These are phyloP conservation scores for Colletotrichum liriopes DNA, from an alignment of 2,329 filamentous ascomycete genomes.

Conservation along the genomic window DNA sequence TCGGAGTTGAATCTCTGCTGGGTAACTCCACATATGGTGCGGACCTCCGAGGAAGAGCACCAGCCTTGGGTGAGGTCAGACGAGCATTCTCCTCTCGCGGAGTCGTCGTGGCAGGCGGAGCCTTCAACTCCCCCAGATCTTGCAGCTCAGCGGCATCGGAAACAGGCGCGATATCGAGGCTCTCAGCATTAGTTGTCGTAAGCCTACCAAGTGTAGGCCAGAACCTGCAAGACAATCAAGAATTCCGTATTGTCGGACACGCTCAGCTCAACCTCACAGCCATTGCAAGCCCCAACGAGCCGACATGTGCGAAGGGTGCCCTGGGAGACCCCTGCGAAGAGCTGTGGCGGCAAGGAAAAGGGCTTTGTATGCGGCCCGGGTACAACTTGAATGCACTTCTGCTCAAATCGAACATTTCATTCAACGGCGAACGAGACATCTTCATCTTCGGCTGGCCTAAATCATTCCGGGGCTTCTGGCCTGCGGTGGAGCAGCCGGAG, in stretches of 20 bases:
- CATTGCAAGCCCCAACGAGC: conserved; percentile 43
- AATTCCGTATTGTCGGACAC: conserved; percentile 52
- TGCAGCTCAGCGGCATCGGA: conserved; percentile 63
- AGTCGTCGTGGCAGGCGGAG: conserved; percentile 65
- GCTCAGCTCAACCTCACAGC: conserved; percentile 46
- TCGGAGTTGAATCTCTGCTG: conserved; percentile 59
- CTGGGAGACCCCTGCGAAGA: conserved; percentile 55
- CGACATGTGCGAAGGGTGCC: conserved; percentile 51
- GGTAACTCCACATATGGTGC: conserved; percentile 56
- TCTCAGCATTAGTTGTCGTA: conserved; percentile 66
- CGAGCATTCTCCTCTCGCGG: conserved; percentile 55
- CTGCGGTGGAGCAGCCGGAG: conserved; percentile 20
- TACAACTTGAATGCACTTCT: conserved; percentile 18
- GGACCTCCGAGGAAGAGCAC: conserved; percentile 53
- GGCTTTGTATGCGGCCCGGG: conserved; percentile 44
- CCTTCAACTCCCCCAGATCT: conserved; percentile 62
- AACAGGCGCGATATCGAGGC: conserved; percentile 55
- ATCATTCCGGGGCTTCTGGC: conserved; percentile 56
- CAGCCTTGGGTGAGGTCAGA: conserved; percentile 41
- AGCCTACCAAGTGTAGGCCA: conserved; percentile 74
- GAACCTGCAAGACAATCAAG: conserved; percentile 66
- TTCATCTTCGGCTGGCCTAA: conserved; percentile 69
- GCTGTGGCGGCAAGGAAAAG: conserved; percentile 53
- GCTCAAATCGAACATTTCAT: conserved; percentile 45
- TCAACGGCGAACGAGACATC: conserved; percentile 64